phyloP scores from a whole-genome alignment of 2,329 filamentous ascomycete species.

The Moelleriella libera region DNA sequence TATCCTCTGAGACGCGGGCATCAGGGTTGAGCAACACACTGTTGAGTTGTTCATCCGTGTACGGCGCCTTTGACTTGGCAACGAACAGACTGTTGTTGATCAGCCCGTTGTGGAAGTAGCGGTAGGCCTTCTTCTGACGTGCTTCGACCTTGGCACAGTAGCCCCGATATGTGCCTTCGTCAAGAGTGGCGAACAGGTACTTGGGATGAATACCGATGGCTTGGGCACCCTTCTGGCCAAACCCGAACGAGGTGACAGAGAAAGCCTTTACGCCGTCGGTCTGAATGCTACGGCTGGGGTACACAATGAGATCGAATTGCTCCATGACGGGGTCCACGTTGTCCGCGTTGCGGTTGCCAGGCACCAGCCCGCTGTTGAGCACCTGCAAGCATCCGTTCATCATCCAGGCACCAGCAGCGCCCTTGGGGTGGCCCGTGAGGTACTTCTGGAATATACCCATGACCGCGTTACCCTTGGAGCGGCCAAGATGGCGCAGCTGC shows the following conservation, averaged over 20 bases:
- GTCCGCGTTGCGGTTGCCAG: conserved; percentile 95
- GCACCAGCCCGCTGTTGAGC: conserved; percentile 83
- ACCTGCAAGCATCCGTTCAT: conserved; percentile 96
- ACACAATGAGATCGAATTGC: conserved; percentile 95
- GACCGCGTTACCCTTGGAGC: conserved; percentile 90
- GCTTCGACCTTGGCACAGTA: conserved; percentile 85
- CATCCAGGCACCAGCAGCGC: conserved; percentile 99
- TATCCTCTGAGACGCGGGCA: conserved; percentile 71
- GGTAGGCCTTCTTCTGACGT: conserved; percentile 96
- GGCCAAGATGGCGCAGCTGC: conserved; percentile 87
- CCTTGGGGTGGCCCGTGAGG: conserved; percentile 96
- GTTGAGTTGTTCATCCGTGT: conserved; percentile 74
- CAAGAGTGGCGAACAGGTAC: conserved; percentile 90
- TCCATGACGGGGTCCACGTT: conserved; percentile 95
- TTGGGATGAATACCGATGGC: conserved; percentile 93
- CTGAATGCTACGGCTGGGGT: conserved; percentile 88
- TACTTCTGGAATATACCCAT: conserved; percentile 99
- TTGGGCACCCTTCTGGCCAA: conserved; percentile 97
- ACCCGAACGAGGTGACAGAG: conserved; percentile 96
- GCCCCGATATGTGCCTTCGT: conserved; percentile 64
- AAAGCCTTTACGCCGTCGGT: conserved; percentile 98
- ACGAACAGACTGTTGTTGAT: conserved; percentile 98
- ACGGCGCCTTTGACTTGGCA: conserved; percentile 83
- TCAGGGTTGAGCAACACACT: conserved; percentile 89
- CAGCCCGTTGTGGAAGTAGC: conserved; percentile 95